Evolutionary conservation across 108 stramenopile genomes (phyloP).

Genomic region (Pseudonitzschia multistriata): DNA sequence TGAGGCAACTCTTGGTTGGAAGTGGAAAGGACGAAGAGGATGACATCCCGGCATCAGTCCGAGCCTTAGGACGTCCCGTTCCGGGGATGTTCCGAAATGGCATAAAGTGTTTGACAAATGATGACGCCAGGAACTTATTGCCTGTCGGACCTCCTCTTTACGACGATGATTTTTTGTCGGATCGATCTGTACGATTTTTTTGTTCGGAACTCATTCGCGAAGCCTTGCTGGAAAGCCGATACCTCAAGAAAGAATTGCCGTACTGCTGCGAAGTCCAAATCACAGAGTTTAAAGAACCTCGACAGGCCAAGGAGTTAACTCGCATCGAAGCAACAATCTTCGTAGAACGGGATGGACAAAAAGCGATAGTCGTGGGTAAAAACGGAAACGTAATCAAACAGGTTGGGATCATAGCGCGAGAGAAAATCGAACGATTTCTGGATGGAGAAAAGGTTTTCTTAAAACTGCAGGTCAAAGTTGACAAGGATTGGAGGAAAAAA

Average conservation of each 20-base stretch:
- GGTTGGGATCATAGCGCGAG: slow-evolving; percentile 78
- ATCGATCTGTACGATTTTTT: slow-evolving; percentile 85
- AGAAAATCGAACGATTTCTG: slow-evolving; percentile 73
- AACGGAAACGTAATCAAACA: slow-evolving; percentile 83
- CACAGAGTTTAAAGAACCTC: slow-evolving; percentile 83
- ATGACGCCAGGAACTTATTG: slow-evolving; percentile 48
- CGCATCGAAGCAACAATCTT: slow-evolving; percentile 78
- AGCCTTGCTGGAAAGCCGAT: slow-evolving; percentile 63
- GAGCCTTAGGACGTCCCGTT: slow-evolving; percentile 75
- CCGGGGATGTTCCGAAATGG: slow-evolving; percentile 69
- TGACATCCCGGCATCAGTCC: slow-evolving; percentile 63
- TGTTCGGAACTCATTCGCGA: slow-evolving; percentile 84
- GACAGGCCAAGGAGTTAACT: slow-evolving; percentile 38
- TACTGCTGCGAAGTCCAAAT: slow-evolving; percentile 94
- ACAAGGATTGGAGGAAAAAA: slow-evolving; percentile 93
- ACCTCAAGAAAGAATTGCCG: slow-evolving; percentile 85
- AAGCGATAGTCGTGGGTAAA: slow-evolving; percentile 91
- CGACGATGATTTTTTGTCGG: slow-evolving; percentile 71
- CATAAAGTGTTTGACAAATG: slow-evolving; percentile 43
- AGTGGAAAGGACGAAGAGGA: slow-evolving; percentile 25
- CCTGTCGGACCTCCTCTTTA: slow-evolving; percentile 75
- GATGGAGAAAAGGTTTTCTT: slow-evolving; percentile 69
- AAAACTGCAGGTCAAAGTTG: slow-evolving; percentile 80
- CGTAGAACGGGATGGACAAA: slow-evolving; percentile 90
- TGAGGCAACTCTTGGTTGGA: slow-evolving; percentile 62